phyloP scores from a whole-genome alignment of 495 filamentous ascomycete genomes.

The Neurospora africana region DNA sequence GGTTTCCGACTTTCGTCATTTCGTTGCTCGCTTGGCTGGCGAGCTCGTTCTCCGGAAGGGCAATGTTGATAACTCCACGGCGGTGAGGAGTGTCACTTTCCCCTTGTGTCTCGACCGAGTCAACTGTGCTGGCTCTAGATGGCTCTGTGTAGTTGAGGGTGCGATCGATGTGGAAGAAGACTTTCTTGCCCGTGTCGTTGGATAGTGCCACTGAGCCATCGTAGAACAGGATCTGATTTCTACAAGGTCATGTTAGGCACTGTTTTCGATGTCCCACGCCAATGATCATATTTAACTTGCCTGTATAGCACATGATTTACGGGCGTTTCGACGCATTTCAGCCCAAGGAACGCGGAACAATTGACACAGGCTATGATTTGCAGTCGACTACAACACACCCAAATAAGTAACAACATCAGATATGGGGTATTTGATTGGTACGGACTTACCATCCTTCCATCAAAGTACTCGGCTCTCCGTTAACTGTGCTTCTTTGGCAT shows the following conservation, averaged over 20 bases:
- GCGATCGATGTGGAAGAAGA: slow-evolving; percentile 18
- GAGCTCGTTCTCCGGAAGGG: slow-evolving; percentile 16
- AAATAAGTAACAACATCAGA: not conserved
- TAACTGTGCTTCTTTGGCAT: too few relatives aligned
- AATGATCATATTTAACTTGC: slow-evolving; percentile 9
- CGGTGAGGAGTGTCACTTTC: not conserved
- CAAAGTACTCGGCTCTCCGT: too few relatives aligned
- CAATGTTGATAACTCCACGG: slow-evolving; percentile 2
- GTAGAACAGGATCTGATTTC: slow-evolving; percentile 18
- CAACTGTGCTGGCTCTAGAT: not conserved
- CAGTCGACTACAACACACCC: slow-evolving; percentile 10
- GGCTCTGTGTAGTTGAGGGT: slow-evolving; percentile 17
- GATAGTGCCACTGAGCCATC: slow-evolving; percentile 10
- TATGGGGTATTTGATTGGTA: not conserved
- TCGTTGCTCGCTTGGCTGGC: slow-evolving; percentile 6
- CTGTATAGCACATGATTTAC: slow-evolving; percentile 26
- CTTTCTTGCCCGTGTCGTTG: slow-evolving; percentile 3
- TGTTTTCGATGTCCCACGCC: rapidly evolving
- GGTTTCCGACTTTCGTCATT: too few relatives aligned
- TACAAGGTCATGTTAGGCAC: slow-evolving; percentile 4
- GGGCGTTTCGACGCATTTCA: slow-evolving; percentile 20
- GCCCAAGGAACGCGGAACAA: slow-evolving; percentile 20
- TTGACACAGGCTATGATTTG: slow-evolving; percentile 21
- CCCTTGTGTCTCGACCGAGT: not conserved
- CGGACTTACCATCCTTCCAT: not conserved